Evolutionary conservation across 78 protist species (phyloP).

Genomic region (Dictyostelium purpureum): DNA sequence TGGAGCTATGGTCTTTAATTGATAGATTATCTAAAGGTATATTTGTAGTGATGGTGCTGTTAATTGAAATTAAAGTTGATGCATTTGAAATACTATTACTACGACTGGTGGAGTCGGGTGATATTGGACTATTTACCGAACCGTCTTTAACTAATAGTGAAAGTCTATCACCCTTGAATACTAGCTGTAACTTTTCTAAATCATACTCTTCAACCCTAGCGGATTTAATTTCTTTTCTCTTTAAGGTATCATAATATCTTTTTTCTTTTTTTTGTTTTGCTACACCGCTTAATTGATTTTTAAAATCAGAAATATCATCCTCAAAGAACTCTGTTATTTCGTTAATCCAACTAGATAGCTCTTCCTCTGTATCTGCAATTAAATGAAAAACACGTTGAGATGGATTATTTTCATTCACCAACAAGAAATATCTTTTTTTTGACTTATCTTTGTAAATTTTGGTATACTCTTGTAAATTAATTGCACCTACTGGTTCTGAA

Average conservation of each 20-base stretch:
- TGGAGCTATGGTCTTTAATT: neutral
- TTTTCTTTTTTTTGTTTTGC: neutral
- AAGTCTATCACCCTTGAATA: slow-evolving; percentile 47
- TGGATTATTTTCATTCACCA: slow-evolving; percentile 50
- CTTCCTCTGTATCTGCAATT: slow-evolving; percentile 26
- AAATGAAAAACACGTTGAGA: slow-evolving; percentile 36
- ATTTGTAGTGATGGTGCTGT: neutral
- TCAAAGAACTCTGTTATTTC: slow-evolving; percentile 45
- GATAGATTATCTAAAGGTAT: neutral
- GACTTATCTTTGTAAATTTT: slow-evolving; percentile 43
- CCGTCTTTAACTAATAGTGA: slow-evolving; percentile 10
- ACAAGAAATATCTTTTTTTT: slow-evolving; percentile 33
- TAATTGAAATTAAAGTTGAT: neutral
- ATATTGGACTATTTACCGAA: neutral
- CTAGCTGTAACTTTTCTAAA: slow-evolving; percentile 53
- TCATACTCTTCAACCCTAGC: neutral
- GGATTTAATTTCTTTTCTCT: neutral
- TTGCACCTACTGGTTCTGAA: slow-evolving; percentile 12
- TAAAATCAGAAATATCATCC: slow-evolving; percentile 55
- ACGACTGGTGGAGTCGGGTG: neutral
- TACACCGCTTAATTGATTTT: slow-evolving; percentile 15
- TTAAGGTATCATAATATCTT: neutral
- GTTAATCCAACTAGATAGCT: slow-evolving; percentile 21
- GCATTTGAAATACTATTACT: neutral
- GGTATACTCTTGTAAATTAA: slow-evolving; percentile 42